Conservation (phyloP, 73 alveolate genomes). For the Tetrahymena malaccensis region DNA sequence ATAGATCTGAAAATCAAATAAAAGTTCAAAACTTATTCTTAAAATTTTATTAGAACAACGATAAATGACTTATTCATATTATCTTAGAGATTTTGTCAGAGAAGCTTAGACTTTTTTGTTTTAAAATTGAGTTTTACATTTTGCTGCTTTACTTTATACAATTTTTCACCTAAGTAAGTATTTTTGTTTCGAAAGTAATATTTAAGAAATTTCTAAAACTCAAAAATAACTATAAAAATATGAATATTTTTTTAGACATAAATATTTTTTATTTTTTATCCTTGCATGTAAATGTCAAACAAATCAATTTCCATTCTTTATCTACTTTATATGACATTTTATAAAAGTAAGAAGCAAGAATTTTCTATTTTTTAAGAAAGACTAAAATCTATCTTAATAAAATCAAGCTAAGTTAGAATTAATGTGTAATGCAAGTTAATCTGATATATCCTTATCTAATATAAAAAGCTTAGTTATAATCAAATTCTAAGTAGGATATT, state of each 20-base stretch:
- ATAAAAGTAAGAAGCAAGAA: background rate
- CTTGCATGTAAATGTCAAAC: background rate
- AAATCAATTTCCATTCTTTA: background rate
- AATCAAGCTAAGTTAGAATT: background rate
- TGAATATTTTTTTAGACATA: background rate
- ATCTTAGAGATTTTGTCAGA: background rate
- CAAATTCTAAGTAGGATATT: background rate
- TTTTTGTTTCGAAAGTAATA: background rate
- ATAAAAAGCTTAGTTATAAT: background rate
- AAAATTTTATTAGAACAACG: too few species aligned
- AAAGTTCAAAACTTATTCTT: background rate
- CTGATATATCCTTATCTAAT: background rate
- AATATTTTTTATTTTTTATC: background rate
- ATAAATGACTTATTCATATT: too few species aligned
- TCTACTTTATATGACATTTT: background rate
- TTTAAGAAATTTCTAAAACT: background rate
- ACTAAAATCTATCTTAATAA: background rate
- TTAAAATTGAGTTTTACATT: background rate
- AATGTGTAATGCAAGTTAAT: background rate
- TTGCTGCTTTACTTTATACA: background rate
- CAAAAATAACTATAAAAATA: background rate
- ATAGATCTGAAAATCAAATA: background rate
- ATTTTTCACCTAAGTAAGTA: background rate
- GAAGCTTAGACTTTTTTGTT: background rate
- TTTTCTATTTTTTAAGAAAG: background rate